A percentile compares a stretch with the other conserved stretches of the same genome.
Evolutionary conservation across 164 flowering plant species (phyloP).

Genomic region (Malania oleifera): DNA sequence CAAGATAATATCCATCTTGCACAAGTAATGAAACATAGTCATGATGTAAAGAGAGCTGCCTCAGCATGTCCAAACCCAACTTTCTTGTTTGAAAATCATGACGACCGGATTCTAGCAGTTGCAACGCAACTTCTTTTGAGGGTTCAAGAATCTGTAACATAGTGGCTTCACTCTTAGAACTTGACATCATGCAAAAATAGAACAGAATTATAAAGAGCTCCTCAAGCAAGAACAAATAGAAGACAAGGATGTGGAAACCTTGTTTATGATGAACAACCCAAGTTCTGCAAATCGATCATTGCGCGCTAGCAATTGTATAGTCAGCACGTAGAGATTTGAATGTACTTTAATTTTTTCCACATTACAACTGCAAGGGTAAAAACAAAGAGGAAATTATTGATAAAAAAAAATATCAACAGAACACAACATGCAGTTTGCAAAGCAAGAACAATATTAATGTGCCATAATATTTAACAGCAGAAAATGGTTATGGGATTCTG

Average conservation of each 20-base stretch:
- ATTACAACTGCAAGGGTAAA: conserved; percentile 48
- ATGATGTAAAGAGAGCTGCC: conserved; percentile 76
- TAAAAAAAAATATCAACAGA: neutral
- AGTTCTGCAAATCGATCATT: conserved; percentile 73
- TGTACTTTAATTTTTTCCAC: conserved; percentile 64
- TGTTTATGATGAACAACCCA: conserved; percentile 62
- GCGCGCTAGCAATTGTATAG: conserved; percentile 67
- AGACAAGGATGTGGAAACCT: conserved; percentile 37
- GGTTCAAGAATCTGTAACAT: conserved; percentile 79
- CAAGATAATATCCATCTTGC: conserved; percentile 92
- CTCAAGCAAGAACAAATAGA: neutral
- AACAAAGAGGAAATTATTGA: conserved; percentile 2
- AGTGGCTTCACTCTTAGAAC: neutral
- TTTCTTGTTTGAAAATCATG: conserved; percentile 63
- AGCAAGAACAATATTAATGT: neutral
- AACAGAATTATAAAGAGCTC: neutral
- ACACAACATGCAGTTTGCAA: neutral
- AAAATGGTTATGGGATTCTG: too few relatives aligned
- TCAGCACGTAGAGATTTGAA: conserved; percentile 70
- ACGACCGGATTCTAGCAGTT: conserved; percentile 81
- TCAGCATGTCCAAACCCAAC: conserved; percentile 87
- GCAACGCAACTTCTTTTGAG: conserved; percentile 91
- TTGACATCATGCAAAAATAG: neutral
- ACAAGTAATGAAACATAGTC: conserved; percentile 74
- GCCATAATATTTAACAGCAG: too few relatives aligned